A percentile compares a stretch with the other conserved stretches of the same genome.
Evolutionary conservation across 176 grass and related monocot species (phyloP).

Genomic region (Ensete glaucum): DNA sequence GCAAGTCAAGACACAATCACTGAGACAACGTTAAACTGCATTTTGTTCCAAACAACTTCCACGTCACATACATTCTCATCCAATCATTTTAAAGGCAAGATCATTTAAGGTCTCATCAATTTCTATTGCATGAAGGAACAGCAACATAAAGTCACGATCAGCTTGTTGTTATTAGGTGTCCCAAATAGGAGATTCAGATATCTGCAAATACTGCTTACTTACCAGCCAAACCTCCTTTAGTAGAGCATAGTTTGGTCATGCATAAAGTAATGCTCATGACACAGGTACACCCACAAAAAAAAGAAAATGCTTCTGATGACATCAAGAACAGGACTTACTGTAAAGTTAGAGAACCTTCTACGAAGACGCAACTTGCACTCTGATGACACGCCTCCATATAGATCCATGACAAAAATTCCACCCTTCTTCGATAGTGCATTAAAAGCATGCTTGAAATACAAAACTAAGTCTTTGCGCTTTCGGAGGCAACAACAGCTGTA

Average conservation of each 20-base stretch:
- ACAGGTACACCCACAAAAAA: not conserved
- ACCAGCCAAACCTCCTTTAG: no score
- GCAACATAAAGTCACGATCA: not conserved
- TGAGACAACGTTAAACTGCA: not conserved
- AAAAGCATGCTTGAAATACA: conserved; percentile 67
- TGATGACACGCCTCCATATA: conserved; percentile 85
- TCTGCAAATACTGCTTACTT: not conserved
- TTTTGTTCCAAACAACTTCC: no score
- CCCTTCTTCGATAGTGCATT: conserved; percentile 56
- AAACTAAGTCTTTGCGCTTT: conserved; percentile 68
- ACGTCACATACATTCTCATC: not conserved
- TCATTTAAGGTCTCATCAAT: not conserved
- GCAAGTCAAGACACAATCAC: not conserved
- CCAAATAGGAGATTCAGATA: not conserved
- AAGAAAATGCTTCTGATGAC: not conserved
- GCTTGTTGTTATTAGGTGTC: no score
- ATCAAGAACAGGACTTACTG: conserved; percentile 35
- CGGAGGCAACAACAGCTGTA: conserved; percentile 96
- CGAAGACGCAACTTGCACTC: conserved; percentile 76
- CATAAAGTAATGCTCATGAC: not conserved
- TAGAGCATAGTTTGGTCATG: conserved; percentile 6
- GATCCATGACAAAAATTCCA: conserved; percentile 91
- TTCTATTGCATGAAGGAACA: not conserved
- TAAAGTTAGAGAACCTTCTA: conserved; percentile 65
- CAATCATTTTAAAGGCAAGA: not conserved